Evolutionary conservation across 2,329 filamentous ascomycete genomes (phyloP).

Genomic region (Fonsecaea erecta): DNA sequence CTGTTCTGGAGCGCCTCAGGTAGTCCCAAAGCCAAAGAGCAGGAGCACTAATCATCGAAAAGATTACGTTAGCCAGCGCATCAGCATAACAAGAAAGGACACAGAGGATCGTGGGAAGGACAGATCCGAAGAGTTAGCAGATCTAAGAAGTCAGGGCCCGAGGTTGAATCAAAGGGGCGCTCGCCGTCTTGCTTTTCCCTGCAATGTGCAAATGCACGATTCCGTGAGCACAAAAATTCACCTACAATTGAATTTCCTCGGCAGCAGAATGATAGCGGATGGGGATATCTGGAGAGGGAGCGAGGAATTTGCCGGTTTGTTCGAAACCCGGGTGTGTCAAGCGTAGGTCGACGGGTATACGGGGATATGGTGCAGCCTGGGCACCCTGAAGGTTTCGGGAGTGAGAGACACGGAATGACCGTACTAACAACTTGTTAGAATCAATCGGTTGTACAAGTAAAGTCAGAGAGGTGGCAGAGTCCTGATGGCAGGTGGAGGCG

Average conservation of each 20-base stretch:
- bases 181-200: background rate
- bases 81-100: background rate
- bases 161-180: background rate
- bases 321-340: background rate
- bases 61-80: background rate
- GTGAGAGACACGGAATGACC: background rate
- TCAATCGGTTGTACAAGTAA: too few species aligned
- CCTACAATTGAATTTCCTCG: slow-evolving; percentile 43
- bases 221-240: slow-evolving; percentile 20
- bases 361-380: background rate
- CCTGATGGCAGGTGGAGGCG: background rate
- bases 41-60: background rate
- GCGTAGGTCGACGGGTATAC: background rate
- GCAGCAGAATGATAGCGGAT: slow-evolving; percentile 42
- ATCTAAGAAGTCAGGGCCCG: background rate
- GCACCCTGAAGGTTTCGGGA: background rate
- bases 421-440: background rate
- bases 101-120: background rate
- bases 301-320: background rate
- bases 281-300: slow-evolving; percentile 41
- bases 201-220: background rate
- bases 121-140: background rate
- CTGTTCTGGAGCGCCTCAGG: slow-evolving; percentile 44
- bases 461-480: background rate
- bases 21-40: slow-evolving; percentile 49